phyloP scores from a whole-genome alignment of 164 flowering plant genomes.

The Kingdonia uniflora region DNA sequence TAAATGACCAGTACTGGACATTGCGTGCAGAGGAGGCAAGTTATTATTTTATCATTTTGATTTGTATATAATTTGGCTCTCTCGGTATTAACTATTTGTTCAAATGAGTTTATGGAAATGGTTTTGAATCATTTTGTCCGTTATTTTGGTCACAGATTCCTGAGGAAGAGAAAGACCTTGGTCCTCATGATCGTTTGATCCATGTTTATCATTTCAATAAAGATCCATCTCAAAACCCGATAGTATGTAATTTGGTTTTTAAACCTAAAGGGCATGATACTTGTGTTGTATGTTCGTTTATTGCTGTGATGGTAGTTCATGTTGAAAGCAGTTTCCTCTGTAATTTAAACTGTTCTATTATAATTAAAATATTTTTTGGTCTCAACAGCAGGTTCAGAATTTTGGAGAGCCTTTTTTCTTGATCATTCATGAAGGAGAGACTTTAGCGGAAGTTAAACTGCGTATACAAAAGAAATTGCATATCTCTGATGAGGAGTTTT shows the following conservation, averaged over 20 bases:
- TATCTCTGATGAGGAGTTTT: slow-evolving; percentile 85
- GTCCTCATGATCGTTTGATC: slow-evolving; percentile 82
- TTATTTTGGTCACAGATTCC: slow-evolving; percentile 57
- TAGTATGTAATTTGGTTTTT: slow-evolving; percentile 27
- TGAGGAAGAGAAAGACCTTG: slow-evolving; percentile 94
- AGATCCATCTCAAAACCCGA: slow-evolving; percentile 75
- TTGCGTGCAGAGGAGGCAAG: slow-evolving; percentile 78
- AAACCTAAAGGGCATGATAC: neutral
- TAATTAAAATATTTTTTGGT: slow-evolving; percentile 3
- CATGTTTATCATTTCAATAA: slow-evolving; percentile 94
- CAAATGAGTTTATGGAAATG: neutral
- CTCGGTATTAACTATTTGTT: neutral
- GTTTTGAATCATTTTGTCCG: neutral
- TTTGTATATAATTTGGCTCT: neutral
- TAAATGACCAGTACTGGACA: slow-evolving; percentile 89
- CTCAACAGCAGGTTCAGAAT: slow-evolving; percentile 80
- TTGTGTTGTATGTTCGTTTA: no score
- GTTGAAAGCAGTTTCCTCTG: no score
- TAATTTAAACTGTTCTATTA: no score
- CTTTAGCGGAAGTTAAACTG: slow-evolving; percentile 71
- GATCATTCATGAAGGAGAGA: slow-evolving; percentile 88
- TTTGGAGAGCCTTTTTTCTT: slow-evolving; percentile 98
- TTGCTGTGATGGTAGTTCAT: no score
- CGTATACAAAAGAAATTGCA: slow-evolving; percentile 89
- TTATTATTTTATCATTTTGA: neutral